Evolutionary conservation across 306 rosid species (phyloP).

Genomic region (Carpinus fangiana): DNA sequence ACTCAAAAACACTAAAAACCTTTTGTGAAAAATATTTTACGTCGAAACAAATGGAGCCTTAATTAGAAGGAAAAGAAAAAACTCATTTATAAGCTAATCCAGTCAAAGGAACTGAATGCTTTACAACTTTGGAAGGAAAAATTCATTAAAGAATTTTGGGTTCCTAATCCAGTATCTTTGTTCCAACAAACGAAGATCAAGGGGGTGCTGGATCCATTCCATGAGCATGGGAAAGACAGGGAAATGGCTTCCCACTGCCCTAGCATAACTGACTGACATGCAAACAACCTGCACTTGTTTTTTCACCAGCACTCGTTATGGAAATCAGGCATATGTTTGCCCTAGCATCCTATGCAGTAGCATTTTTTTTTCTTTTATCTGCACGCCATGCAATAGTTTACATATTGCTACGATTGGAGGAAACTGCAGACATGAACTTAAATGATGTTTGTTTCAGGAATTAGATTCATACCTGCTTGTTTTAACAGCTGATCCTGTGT

Average conservation of each 20-base stretch:
- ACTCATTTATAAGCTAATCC: not conserved
- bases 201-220: not conserved
- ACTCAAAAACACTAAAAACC: too few species aligned
- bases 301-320: not conserved
- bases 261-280: not conserved
- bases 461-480: conserved; percentile 71
- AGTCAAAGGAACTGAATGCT: not conserved
- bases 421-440: not conserved
- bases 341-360: too few species aligned
- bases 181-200: not conserved
- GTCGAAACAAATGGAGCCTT: not conserved
- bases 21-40: too few species aligned
- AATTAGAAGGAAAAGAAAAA: not conserved
- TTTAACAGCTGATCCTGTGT: conserved; percentile 93
- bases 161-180: not conserved
- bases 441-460: not conserved
- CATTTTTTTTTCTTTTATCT: too few species aligned
- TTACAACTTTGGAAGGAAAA: not conserved
- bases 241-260: not conserved
- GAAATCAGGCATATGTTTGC: too few species aligned
- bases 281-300: not conserved
- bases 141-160: not conserved
- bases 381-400: not conserved
- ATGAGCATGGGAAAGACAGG: not conserved
- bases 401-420: not conserved